Percentiles rank a stretch among this genome's conserved stretches.
These are phyloP conservation scores for Cetradonia linearis DNA, from an alignment of 495 filamentous ascomycete species.

Conservation along the genomic window DNA sequence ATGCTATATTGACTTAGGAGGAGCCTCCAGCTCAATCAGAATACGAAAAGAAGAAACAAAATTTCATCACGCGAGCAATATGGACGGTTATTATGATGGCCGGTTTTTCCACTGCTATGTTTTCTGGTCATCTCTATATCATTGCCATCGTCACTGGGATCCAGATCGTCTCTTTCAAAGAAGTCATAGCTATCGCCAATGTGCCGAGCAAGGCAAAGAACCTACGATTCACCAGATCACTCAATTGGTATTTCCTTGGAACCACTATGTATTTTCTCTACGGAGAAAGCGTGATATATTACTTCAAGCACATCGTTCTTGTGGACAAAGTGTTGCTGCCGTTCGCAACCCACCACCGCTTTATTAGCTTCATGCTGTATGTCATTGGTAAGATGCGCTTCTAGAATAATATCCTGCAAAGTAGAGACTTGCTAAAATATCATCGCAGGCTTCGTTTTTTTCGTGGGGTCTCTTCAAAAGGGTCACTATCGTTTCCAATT, in stretches of 20 bases:
- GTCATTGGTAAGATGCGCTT: conserved; percentile 65
- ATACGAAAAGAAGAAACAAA: conserved; percentile 97
- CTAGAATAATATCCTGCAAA: background rate
- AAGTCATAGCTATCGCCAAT: conserved; percentile 96
- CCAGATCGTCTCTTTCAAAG: conserved; percentile 97
- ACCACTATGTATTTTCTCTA: conserved; percentile 98
- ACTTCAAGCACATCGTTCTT: conserved; percentile 95
- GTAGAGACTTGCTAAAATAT: background rate
- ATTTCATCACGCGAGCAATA: conserved; percentile 93
- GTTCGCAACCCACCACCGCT: conserved; percentile 93
- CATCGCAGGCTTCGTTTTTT: conserved; percentile 85
- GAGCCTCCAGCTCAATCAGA: conserved; percentile 49
- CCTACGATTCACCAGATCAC: conserved; percentile 81
- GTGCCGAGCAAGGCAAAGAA: conserved; percentile 85
- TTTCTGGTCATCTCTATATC: conserved; percentile 94
- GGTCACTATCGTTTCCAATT: conserved; percentile 98
- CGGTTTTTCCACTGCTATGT: conserved; percentile 80
- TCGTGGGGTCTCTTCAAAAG: conserved; percentile 89
- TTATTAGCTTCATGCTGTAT: conserved; percentile 97
- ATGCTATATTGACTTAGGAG: conserved; percentile 16
- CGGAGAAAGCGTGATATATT: conserved; percentile 97
- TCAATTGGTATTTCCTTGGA: conserved; percentile 99
- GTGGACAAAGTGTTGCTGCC: conserved; percentile 90
- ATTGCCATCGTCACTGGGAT: conserved; percentile 83
- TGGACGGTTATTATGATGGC: conserved; percentile 98